Evolutionary conservation across 2,329 filamentous ascomycete species (phyloP), one percentile per base, ranked within the genome.

Genomic region (Xylaria sp.): DNA sequence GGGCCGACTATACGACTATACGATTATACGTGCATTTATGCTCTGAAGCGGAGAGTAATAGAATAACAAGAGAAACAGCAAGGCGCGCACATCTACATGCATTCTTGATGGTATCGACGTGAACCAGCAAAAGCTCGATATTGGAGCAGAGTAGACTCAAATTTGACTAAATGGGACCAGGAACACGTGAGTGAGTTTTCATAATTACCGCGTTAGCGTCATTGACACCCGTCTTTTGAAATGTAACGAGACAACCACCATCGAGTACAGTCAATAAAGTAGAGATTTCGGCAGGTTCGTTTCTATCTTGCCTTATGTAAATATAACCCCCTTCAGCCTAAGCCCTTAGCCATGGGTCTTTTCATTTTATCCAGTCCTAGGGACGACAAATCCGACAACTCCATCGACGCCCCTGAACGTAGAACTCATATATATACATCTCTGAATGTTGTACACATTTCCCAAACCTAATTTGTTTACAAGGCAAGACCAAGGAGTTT

Each of bases 201-300:
- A 21, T 56, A 5, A 59, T 52, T 50, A 38, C 52, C 45, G n/a
- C 37, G 33, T 59, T 23, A 23, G 37, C 54, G 12, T 38, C 21
- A 43, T 40, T 40, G 23, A n/a, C 46, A 35, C 31, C 51, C 51
- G 51, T 33, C 50, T 47, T 40, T 38, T 31, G 28, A 28, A 11
- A 45, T 57, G 46, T 6, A 40, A 23, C 38, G 21, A n/a, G 25
- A 56, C 40, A 58, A 14, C 40, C 52, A 12, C 38, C 35, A 33
- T 68, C 69, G 70, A 53, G 51, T 71, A 70, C 67, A 71, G 55
- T 69, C 52, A 69, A 61, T 68, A 53, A 64, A 67, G 64, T 67
- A 60, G 70, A 71, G 70, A 72, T 71, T 71, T 72, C 55, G 60
- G 52, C 43, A 53, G 23, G 25, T 47, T 31, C 35, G 37, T 28